phyloP scores from a whole-genome alignment of 768 basidiomycete species.

The Gymnopilus junonius region DNA sequence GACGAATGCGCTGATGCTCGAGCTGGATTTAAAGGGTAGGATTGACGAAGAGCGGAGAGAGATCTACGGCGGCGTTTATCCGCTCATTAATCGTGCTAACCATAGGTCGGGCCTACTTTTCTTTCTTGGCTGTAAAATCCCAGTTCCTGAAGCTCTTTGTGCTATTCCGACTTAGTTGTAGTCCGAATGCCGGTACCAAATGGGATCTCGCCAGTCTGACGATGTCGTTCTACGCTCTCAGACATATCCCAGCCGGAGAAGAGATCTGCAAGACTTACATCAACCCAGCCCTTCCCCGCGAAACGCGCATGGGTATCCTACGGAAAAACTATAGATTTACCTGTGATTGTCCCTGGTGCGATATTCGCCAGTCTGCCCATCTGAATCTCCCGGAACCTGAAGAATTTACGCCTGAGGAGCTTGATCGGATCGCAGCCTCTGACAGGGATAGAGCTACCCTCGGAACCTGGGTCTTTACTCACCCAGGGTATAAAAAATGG shows the following conservation, averaged over 20 bases:
- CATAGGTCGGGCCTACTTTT: constrained; percentile 37
- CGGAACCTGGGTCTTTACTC: constrained; percentile 38
- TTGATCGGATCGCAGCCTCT: constrained; percentile 25
- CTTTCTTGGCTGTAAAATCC: background rate
- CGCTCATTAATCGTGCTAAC: constrained; percentile 46
- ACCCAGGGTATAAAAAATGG: constrained; percentile 46
- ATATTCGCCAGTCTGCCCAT: constrained; percentile 18
- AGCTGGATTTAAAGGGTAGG: constrained; percentile 33
- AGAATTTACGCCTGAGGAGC: constrained; percentile 6
- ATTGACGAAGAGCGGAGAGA: constrained; percentile 21
- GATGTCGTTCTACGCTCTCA: constrained; percentile 43
- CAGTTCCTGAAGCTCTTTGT: background rate
- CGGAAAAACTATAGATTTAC: constrained; percentile 43
- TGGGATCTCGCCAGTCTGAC: constrained; percentile 46
- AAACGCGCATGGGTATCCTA: constrained; percentile 37
- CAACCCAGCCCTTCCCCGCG: constrained; percentile 41
- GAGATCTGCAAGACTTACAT: constrained; percentile 53
- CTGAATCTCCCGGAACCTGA: background rate
- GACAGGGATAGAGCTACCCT: constrained; percentile 38
- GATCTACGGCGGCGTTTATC: constrained; percentile 47
- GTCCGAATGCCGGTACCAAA: constrained; percentile 46
- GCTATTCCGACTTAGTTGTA: constrained; percentile 35
- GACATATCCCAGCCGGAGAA: constrained; percentile 40
- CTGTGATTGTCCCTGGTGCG: constrained; percentile 45
- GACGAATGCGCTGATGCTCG: constrained; percentile 46